phyloP scores from a whole-genome alignment of 179 eudicot genomes.

The Sideroxylon spinosum region DNA sequence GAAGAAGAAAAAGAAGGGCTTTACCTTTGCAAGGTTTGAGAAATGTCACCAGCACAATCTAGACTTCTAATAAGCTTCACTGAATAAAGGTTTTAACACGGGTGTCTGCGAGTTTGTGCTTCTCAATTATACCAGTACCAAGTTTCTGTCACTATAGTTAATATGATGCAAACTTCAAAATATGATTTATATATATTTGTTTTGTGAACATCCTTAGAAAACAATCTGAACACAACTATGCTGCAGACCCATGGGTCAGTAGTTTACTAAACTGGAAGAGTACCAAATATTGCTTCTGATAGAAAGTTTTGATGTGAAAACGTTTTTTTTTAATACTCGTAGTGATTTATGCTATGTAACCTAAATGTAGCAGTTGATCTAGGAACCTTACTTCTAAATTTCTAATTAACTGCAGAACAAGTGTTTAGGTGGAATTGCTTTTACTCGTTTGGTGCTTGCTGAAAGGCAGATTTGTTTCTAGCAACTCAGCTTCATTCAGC shows the following conservation, averaged over 20 bases:
- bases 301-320: background rate
- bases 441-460: no score
- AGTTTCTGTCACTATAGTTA: background rate
- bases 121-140: background rate
- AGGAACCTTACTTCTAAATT: background rate
- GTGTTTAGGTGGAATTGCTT: no score
- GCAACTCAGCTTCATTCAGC: conserved; percentile 72
- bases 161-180: background rate
- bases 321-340: background rate
- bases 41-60: no score
- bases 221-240: background rate
- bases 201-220: background rate
- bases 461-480: conserved; percentile 89
- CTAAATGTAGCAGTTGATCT: background rate
- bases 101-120: no score
- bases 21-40: no score
- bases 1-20: no score
- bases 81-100: background rate
- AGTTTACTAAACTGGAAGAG: background rate
- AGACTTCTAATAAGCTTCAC: no score
- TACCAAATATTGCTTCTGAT: background rate
- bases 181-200: no score
- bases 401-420: background rate
- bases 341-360: background rate
- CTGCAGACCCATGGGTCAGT: background rate